Evolutionary conservation across 1,284 basidiomycete species (phyloP).

Genomic region (Marasmius oreades): DNA sequence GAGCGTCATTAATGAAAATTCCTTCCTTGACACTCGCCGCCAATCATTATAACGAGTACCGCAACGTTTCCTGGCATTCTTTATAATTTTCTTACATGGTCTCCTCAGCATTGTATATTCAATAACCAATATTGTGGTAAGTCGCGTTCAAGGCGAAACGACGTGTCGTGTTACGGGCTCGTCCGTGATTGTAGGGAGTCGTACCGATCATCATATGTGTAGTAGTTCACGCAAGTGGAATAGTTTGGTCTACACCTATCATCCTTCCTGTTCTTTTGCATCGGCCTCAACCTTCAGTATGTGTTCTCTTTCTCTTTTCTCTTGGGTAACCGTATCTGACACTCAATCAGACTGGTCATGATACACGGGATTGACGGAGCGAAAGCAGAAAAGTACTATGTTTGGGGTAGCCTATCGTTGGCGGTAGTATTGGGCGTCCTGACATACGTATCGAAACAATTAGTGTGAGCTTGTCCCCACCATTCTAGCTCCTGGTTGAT

Average conservation of each 20-base stretch:
- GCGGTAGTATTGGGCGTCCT: background rate
- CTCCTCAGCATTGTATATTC: too few relatives aligned
- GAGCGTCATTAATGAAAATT: too few relatives aligned
- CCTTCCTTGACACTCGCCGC: too few relatives aligned
- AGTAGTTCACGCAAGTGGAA: too few relatives aligned
- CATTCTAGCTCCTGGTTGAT: background rate
- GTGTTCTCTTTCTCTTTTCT: background rate
- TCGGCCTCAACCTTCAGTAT: background rate
- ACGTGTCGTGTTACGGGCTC: too few relatives aligned
- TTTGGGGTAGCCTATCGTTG: background rate
- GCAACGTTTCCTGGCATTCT: too few relatives aligned
- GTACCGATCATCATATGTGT: too few relatives aligned
- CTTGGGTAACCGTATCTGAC: background rate
- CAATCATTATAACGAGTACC: too few relatives aligned
- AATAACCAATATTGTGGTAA: too few relatives aligned
- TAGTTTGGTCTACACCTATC: background rate
- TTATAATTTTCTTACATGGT: too few relatives aligned
- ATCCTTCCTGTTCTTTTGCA: background rate
- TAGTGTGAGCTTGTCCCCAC: background rate
- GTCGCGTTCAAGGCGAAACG: too few relatives aligned
- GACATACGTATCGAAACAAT: background rate
- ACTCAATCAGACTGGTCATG: background rate
- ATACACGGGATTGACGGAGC: background rate
- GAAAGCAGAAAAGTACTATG: background rate
- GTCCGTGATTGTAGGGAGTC: too few relatives aligned